A percentile compares a stretch with the other conserved stretches of the same genome.
phyloP scores from a whole-genome alignment of 1,139 yeast genomes.

The Pichia sp. region DNA sequence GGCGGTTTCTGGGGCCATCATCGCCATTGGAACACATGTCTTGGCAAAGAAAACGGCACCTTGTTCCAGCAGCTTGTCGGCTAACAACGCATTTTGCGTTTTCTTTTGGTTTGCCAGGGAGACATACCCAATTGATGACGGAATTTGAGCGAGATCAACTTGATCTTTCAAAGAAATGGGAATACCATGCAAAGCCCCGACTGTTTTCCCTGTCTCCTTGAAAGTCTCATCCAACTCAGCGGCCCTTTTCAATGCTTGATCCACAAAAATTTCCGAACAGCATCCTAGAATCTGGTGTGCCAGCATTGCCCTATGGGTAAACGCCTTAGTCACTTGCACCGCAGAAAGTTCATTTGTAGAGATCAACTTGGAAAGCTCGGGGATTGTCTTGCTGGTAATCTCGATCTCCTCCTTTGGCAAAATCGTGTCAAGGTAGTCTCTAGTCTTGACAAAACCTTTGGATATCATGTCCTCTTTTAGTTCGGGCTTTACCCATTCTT shows the following conservation, averaged over 20 bases:
- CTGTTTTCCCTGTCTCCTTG: slow-evolving; percentile 33
- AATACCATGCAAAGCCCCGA: slow-evolving; percentile 62
- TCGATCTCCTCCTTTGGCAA: slow-evolving; percentile 25
- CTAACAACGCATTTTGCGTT: slow-evolving; percentile 28
- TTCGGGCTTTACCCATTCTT: slow-evolving; percentile 29
- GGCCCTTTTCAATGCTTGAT: slow-evolving; percentile 39
- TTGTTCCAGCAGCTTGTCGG: slow-evolving; percentile 8
- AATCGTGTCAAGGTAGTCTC: slow-evolving; percentile 30
- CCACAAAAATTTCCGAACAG: slow-evolving; percentile 37
- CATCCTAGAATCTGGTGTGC: slow-evolving; percentile 54
- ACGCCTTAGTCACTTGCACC: slow-evolving; percentile 44
- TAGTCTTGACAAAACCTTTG: slow-evolving; percentile 21
- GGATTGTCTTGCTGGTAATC: slow-evolving; percentile 21
- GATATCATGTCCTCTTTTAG: slow-evolving; percentile 20
- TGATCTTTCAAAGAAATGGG: slow-evolving; percentile 59
- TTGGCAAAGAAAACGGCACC: slow-evolving; percentile 44
- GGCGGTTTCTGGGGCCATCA: slow-evolving; percentile 49
- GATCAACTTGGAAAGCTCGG: slow-evolving; percentile 12
- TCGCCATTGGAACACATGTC: slow-evolving; percentile 56
- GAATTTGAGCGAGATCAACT: slow-evolving; percentile 41
- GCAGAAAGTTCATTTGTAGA: slow-evolving; percentile 38
- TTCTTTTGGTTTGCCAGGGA: slow-evolving; percentile 31
- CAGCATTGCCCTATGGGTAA: slow-evolving; percentile 51
- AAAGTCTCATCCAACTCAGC: slow-evolving; percentile 40
- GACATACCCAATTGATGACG: slow-evolving; percentile 43